These are phyloP conservation scores for Cytidiella melzeri DNA, from an alignment of 768 basidiomycete genomes.

Conservation along the genomic window DNA sequence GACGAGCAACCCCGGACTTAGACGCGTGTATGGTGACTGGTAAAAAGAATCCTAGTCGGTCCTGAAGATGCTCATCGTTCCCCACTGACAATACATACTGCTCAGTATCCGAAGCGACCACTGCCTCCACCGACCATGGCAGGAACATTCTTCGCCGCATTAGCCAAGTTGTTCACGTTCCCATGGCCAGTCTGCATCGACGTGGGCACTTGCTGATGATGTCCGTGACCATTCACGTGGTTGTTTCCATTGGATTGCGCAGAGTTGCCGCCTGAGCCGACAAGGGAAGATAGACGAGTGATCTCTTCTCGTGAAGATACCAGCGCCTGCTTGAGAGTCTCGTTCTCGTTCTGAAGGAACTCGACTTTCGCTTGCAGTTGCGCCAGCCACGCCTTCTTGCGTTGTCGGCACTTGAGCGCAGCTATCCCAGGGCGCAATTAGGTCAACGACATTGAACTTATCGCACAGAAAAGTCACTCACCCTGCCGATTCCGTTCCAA, in stretches of 20 bases:
- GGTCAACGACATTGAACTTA: background rate
- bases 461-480: too few relatives aligned
- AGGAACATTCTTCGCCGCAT: slow-evolving; percentile 27
- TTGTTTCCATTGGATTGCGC: background rate
- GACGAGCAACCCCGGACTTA: background rate
- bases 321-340: slow-evolving; percentile 82
- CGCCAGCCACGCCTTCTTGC: slow-evolving; percentile 96
- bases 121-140: slow-evolving; percentile 26
- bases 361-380: slow-evolving; percentile 94
- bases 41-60: too few relatives aligned
- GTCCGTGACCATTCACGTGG: background rate
- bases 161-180: slow-evolving; percentile 36
- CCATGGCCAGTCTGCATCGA: slow-evolving; percentile 29
- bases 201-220: slow-evolving; percentile 10
- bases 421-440: slow-evolving; percentile 53
- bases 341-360: slow-evolving; percentile 88
- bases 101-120: slow-evolving; percentile 36
- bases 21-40: background rate
- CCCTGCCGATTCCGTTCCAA: slow-evolving; percentile 97
- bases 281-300: slow-evolving; percentile 68
- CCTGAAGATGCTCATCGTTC: too few relatives aligned
- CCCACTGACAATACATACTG: too few relatives aligned
- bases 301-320: slow-evolving; percentile 90
- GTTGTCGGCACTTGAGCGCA: slow-evolving; percentile 96
- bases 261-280: slow-evolving; percentile 46